A percentile compares a stretch with the other conserved stretches of the same genome.
Conservation (phyloP, 805 yeast species). For the Wickerhamomyces rabaulensis region DNA sequence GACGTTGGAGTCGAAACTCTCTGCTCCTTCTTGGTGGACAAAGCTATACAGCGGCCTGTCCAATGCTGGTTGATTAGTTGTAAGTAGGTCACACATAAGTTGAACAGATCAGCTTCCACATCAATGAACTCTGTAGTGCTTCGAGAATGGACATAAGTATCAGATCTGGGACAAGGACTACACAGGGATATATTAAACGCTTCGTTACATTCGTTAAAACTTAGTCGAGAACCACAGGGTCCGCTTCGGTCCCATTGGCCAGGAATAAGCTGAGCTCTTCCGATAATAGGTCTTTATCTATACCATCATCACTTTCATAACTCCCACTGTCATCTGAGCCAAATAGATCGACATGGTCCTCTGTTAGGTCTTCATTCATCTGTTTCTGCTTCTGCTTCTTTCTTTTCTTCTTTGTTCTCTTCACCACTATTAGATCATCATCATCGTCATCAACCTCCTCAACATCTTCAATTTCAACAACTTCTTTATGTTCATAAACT, state of each 20-base stretch:
- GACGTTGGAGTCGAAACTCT: no score
- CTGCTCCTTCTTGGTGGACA: no score
- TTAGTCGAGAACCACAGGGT: conserved; percentile 5
- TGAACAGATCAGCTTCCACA: background rate
- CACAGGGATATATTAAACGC: no score
- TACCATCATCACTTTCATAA: background rate
- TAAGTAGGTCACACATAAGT: background rate
- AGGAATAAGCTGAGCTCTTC: background rate
- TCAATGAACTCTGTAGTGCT: no score
- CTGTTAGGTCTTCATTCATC: background rate
- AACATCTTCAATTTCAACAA: conserved; percentile 2
- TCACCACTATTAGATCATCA: background rate
- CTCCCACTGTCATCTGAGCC: background rate
- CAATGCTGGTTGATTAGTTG: no score
- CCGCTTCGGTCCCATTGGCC: conserved; percentile 2
- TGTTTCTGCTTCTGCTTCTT: no score
- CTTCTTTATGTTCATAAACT: background rate
- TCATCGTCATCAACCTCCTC: conserved; percentile 1
- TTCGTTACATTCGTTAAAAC: no score
- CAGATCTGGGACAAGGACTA: no score
- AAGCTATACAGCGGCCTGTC: no score
- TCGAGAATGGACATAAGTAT: no score
- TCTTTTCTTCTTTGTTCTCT: background rate
- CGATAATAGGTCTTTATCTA: background rate
- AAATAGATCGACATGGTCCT: background rate